Evolutionary conservation across 768 basidiomycete genomes (phyloP).

Genomic region (Trametes punicea): DNA sequence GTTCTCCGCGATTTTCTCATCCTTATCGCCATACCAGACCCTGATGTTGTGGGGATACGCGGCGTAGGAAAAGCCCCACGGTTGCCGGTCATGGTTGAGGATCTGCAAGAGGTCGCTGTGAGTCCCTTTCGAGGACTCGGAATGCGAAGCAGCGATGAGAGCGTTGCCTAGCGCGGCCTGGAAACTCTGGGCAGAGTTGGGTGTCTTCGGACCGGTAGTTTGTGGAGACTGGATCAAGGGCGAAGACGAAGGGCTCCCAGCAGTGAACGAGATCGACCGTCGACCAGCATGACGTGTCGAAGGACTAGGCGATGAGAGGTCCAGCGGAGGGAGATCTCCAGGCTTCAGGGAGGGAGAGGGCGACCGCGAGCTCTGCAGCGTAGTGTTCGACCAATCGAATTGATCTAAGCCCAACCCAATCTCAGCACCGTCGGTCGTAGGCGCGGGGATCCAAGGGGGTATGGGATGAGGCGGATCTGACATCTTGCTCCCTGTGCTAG

Average conservation of each 20-base stretch:
- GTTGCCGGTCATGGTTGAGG: conserved; percentile 81
- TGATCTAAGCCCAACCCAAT: conserved; percentile 33
- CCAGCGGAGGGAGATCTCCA: conserved; percentile 33
- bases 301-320: conserved; percentile 29
- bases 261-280: conserved; percentile 66
- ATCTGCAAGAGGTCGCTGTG: conserved; percentile 91
- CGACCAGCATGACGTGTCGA: conserved; percentile 49
- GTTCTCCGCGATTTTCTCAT: conserved; percentile 91
- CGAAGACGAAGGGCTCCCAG: conserved; percentile 53
- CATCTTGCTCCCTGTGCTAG: background rate
- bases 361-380: conserved; percentile 20
- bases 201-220: conserved; percentile 37
- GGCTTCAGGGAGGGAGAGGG: conserved; percentile 21
- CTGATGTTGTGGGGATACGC: conserved; percentile 73
- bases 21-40: conserved; percentile 92
- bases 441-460: conserved; percentile 16
- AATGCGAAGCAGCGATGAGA: conserved; percentile 90
- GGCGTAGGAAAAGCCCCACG: conserved; percentile 88
- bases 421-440: conserved; percentile 10
- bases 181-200: conserved; percentile 16
- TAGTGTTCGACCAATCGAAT: conserved; percentile 43
- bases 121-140: conserved; percentile 88
- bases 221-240: conserved; percentile 33
- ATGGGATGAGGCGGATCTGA: conserved; percentile 18
- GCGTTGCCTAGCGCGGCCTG: conserved; percentile 84